Conservation (phyloP, 176 grass and related monocot species). For the Puccinellia tenuiflora region DNA sequence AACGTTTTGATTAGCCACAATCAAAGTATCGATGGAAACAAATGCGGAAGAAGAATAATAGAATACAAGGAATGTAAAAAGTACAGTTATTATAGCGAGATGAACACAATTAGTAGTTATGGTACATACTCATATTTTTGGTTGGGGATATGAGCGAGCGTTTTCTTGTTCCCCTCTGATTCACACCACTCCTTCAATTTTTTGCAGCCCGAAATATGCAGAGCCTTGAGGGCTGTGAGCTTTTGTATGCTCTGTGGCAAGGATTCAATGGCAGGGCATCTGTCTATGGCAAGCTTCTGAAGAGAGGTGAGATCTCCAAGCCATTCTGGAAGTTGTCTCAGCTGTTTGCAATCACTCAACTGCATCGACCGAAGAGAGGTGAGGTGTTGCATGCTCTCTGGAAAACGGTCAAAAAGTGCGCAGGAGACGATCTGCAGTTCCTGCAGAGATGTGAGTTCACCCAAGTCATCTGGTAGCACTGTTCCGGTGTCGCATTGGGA, state of each 20-base stretch:
- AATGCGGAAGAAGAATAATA: too few species aligned
- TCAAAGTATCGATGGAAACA: too few species aligned
- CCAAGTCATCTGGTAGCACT: neutral
- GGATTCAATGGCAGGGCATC: neutral
- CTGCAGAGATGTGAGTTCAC: neutral
- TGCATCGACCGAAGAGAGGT: neutral
- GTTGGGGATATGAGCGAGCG: too few species aligned
- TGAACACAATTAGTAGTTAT: too few species aligned
- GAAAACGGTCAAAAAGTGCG: neutral
- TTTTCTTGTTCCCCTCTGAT: too few species aligned
- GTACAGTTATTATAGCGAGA: too few species aligned
- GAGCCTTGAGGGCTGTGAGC: too few species aligned
- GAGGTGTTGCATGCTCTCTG: neutral
- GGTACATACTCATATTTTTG: too few species aligned
- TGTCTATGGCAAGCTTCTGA: neutral
- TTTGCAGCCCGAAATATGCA: too few species aligned
- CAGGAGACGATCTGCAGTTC: neutral
- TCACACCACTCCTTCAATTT: too few species aligned
- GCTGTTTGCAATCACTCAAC: neutral
- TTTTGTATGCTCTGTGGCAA: neutral
- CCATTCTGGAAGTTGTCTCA: neutral
- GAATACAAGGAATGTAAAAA: too few species aligned
- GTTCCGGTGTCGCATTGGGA: neutral
- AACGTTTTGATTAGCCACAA: too few species aligned
- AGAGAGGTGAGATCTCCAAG: neutral